Conservation (phyloP, 768 basidiomycete genomes). For the Russula sp. region DNA sequence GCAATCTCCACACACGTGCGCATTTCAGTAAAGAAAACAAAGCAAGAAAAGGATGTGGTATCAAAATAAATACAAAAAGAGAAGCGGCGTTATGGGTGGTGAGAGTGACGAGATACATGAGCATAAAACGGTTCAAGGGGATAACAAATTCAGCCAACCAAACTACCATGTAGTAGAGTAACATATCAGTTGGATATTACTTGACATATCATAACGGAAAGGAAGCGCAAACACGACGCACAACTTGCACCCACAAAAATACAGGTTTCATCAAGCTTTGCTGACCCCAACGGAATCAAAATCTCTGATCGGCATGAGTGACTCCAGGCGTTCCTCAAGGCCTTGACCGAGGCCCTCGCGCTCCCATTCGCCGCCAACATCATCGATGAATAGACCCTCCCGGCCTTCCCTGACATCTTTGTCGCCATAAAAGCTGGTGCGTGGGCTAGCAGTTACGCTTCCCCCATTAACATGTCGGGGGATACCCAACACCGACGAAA, state of each 20-base stretch:
- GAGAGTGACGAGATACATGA: slow-evolving; percentile 1
- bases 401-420: slow-evolving; percentile 18
- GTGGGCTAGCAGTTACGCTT: slow-evolving; percentile 24
- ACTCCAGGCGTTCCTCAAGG: slow-evolving; percentile 75
- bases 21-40: neutral
- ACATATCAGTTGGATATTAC: slow-evolving; percentile 13
- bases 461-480: slow-evolving; percentile 28
- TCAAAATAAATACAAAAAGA: slow-evolving; percentile 8
- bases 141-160: neutral
- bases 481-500: slow-evolving; percentile 50
- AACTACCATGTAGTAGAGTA: slow-evolving; percentile 9
- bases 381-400: slow-evolving; percentile 40
- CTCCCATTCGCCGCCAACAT: slow-evolving; percentile 81
- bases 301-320: slow-evolving; percentile 30
- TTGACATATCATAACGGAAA: slow-evolving; percentile 1
- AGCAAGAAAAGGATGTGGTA: slow-evolving; percentile 6
- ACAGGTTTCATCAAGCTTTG: slow-evolving; percentile 14
- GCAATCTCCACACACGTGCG: neutral
- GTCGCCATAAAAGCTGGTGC: slow-evolving; percentile 21
- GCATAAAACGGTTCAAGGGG: slow-evolving; percentile 2
- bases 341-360: slow-evolving; percentile 77
- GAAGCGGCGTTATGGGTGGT: neutral
- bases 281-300: slow-evolving; percentile 11
- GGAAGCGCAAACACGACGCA: neutral
- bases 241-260: neutral